Base-by-base conservation (phyloP, 202 grass and related monocot species). In the Schoenoplectus triqueter region DNA sequence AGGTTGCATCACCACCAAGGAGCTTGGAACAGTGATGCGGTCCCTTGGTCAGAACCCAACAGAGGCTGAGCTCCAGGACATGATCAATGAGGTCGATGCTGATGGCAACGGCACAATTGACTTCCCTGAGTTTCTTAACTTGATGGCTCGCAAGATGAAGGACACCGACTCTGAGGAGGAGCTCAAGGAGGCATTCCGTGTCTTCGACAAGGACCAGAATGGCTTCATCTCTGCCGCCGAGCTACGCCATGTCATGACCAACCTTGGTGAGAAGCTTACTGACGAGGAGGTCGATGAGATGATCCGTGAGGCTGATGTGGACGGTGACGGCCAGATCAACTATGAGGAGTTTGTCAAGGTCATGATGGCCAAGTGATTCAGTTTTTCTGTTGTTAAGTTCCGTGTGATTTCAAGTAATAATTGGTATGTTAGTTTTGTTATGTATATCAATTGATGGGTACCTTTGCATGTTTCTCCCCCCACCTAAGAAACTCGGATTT, bases 1-100 rank as follows among this genome's bases (percentile, higher is more conserved):
- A 92, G 90, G 90, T 89, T 92, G 90, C 85, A 92, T 92, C 84
- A 92, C 90, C 18, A 89, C 90, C 22, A 92, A 92, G 87, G 90
- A 92, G 82, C 56, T 89, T 76, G 90, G 90, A 79, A 92, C 90
- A 69, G 90, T 92, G 62, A 92, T 89, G 90, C 75, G 90, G 54
- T 92, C 90, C 11, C 77, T 89, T 54, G 90, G 90, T 65, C 90
- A 92, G 90, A 91, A 91, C 59, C 90, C 90, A 2, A 89, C 90
- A 1, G 90, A 92, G 76, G 90, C 85, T 10, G 90, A 92, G 78
- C 85, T 92, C 60, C 90, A 92, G 67, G 90, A 92, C 82, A 92
- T 92, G 90, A 92, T 92, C 56, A 92, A 89, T 55, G 90, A 92
- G 70, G 90, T 92, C 2, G 90, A 92, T 80, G 87, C 85, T 1